These are phyloP conservation scores for Mycena sanguinolenta DNA, from an alignment of 768 basidiomycete species.

Conservation along the genomic window DNA sequence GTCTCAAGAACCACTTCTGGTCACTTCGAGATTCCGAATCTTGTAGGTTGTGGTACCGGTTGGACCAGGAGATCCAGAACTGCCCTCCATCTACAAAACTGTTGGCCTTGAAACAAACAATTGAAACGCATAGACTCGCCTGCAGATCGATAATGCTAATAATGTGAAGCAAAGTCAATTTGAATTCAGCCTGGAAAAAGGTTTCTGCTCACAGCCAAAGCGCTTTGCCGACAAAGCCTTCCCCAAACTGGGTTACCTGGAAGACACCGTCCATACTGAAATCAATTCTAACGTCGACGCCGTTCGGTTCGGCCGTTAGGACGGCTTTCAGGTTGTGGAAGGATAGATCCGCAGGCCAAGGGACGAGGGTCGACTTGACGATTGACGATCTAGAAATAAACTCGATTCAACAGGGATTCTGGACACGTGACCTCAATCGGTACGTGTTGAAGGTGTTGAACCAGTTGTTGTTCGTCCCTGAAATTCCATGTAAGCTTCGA, in stretches of 20 bases:
- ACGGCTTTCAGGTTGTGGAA: slow-evolving; percentile 59
- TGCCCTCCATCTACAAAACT: slow-evolving; percentile 57
- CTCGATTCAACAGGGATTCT: neutral
- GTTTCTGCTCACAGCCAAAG: slow-evolving; percentile 55
- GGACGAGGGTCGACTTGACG: slow-evolving; percentile 54
- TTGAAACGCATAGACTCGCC: slow-evolving; percentile 37
- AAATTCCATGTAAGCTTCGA: neutral
- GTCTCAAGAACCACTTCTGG: slow-evolving; percentile 48
- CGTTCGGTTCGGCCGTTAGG: slow-evolving; percentile 53
- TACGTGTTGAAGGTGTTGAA: slow-evolving; percentile 60
- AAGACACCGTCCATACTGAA: slow-evolving; percentile 57
- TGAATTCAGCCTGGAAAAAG: neutral
- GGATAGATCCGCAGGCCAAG: slow-evolving; percentile 58
- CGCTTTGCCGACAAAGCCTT: slow-evolving; percentile 56
- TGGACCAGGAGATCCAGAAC: slow-evolving; percentile 59
- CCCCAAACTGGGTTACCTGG: slow-evolving; percentile 53
- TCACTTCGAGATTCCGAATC: slow-evolving; percentile 56
- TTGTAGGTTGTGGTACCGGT: slow-evolving; percentile 57
- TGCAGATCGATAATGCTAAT: slow-evolving; percentile 59
- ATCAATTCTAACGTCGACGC: slow-evolving; percentile 54
- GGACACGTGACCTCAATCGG: neutral
- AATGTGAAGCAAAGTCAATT: neutral
- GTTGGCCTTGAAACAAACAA: neutral
- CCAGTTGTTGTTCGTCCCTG: slow-evolving; percentile 57
- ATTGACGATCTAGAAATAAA: slow-evolving; percentile 45